Evolutionary conservation across 352 stramenopile genomes (phyloP).

Genomic region (Phytophthora chlamydospora): DNA sequence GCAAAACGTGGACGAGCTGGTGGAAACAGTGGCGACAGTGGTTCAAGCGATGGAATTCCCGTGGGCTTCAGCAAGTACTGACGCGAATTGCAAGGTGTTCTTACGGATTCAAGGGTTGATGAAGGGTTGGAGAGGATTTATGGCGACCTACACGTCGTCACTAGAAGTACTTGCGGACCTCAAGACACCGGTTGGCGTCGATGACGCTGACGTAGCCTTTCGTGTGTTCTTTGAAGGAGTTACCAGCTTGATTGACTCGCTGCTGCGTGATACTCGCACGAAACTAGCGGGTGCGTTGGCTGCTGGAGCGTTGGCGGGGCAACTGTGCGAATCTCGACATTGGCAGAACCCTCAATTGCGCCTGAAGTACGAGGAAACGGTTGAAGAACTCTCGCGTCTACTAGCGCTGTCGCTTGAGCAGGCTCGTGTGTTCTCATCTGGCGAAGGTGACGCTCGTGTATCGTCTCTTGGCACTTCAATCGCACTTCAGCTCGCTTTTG

Average conservation of each 20-base stretch:
- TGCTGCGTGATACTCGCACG: slow-evolving; percentile 23
- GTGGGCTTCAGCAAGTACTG: slow-evolving; percentile 13
- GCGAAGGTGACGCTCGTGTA: slow-evolving; percentile 19
- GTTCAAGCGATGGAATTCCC: slow-evolving; percentile 34
- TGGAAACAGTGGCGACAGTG: slow-evolving; percentile 26
- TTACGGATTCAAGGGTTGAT: slow-evolving; percentile 44
- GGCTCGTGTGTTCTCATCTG: slow-evolving; percentile 40
- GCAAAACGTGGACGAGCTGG: slow-evolving; percentile 49
- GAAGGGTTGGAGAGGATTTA: slow-evolving; percentile 52
- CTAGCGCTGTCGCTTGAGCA: slow-evolving; percentile 46
- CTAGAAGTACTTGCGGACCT: slow-evolving; percentile 45
- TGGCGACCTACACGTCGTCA: slow-evolving; percentile 44
- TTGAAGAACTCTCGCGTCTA: slow-evolving; percentile 28
- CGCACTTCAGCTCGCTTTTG: slow-evolving; percentile 46
- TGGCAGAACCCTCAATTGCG: slow-evolving; percentile 40
- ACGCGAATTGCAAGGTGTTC: slow-evolving; percentile 25
- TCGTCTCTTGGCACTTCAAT: slow-evolving; percentile 32
- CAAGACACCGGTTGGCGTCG: slow-evolving; percentile 50
- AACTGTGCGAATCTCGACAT: slow-evolving; percentile 44
- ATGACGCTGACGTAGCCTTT: slow-evolving; percentile 42
- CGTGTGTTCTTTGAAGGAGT: slow-evolving; percentile 49
- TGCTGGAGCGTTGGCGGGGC: slow-evolving; percentile 43
- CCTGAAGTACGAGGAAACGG: slow-evolving; percentile 26
- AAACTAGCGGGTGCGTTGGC: slow-evolving; percentile 32
- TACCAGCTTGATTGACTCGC: slow-evolving; percentile 12